Evolutionary conservation across 75 land plant species (phyloP), one percentile per base, ranked within the genome.

Genomic region (Ceratopteris richardii): DNA sequence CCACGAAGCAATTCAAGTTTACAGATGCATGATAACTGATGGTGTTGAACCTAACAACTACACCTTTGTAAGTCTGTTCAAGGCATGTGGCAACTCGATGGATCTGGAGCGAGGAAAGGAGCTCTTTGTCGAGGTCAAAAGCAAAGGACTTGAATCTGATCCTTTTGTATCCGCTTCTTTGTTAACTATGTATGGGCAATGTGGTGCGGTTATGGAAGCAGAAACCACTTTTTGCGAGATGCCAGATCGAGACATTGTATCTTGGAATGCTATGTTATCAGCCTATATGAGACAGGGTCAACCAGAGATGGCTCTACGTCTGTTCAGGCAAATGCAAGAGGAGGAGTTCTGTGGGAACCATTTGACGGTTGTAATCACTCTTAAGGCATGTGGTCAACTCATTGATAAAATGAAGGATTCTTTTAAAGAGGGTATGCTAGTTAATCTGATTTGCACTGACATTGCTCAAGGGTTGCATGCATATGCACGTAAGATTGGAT

Each of bases 141-240:
- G 29, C 17, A 56, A 30, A 14, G 42, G 14, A 40, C 13, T 40
- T 14, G 9, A 9, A 14, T 9, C 13, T 14, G 13, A 70, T 44
- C 40, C 53, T 26, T 61, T 73, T 24, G 76, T 66, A 37, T 42
- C 57, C 21, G 66, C 59, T 56, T 69, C 65, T 7, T 57, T 73
- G 39, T 41, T 73, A 1, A 54, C 39, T 37, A 60, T 73, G 76
- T 73, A 73, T 36, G 70, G 71, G 0, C 54, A 58, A 13, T 73
- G 76, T 44, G 65, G 70, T 3, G 18, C 2, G 25, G 31, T 60
- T 12, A 9, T 9, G 17, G 67, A 59, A 26, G 37, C 70, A 31
- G 51, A n/a, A 16, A 13, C 17, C 46, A 70, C 61, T 44, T 73
- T 73, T 44, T 44, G 31, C 18, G 57, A 64, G 14, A 65, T 54